Base-by-base conservation (phyloP, 2,329 filamentous ascomycete genomes). In the Microthyrium microscopicum region DNA sequence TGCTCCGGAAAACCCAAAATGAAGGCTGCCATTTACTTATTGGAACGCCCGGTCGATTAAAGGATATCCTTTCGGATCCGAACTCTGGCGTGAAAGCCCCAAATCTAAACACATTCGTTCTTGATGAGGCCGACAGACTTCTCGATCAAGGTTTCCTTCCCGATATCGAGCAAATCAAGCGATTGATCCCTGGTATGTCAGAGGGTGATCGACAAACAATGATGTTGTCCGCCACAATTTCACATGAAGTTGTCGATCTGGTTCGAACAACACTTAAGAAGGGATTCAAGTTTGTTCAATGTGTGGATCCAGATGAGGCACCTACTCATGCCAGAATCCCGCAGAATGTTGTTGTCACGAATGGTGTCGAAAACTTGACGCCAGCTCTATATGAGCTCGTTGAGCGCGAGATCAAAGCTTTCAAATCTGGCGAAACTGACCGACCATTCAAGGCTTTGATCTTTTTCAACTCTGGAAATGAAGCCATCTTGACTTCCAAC, bases 141-240 rank as follows among this genome's bases (percentile, higher is more conserved):
- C 58, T 78, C 31, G 71, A 79, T 44, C 62, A 70, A 41, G 60
- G 62, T 19, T 66, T 66, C 50, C 54, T 49, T 40, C 54, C 54
- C 20, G 61, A 62, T 40, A 62, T 66, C 35, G 53, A 58, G 22
- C 50, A 61, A 13, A 62, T 66, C 44, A 57, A 57, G 46, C 44
- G 44, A 9, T 42, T 54, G 22, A 47, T 94, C 7, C 87, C 87
- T 3, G 57, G 66, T 29, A 66, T 68, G 5, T 45, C 52, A 0
- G 55, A 73, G 33, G 70, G 76, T 39, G 66, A 77, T 34, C 74
- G 87, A 31, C 89, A 98, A 55, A 94, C 85, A 5, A 72, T 98
- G 46, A 76, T 98, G 55, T 94, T 92, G 54, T 95, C 87, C 11
- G 89, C 89, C 28, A 98, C 89, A 8, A 79, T 98, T 20, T 83